Conservation (phyloP, 208 protist species). For the Paratrypanosoma confusum region DNA sequence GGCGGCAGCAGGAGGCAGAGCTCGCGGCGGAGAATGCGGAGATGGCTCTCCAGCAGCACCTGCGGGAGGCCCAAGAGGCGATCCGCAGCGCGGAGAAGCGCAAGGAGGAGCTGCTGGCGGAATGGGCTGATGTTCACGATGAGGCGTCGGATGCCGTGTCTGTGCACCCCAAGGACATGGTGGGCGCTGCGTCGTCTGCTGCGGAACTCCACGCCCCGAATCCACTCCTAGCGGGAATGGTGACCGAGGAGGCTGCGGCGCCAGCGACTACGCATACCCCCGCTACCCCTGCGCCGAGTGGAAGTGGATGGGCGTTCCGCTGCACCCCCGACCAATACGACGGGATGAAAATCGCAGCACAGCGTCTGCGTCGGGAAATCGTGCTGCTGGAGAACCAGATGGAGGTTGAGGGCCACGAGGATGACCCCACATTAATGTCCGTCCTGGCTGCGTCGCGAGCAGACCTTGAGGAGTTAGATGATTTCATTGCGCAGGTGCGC, state of each 20-base stretch:
- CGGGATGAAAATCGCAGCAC: constrained; percentile 65
- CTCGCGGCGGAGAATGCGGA: constrained; percentile 44
- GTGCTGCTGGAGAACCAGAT: constrained; percentile 73
- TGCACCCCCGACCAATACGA: constrained; percentile 88
- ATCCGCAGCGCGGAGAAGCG: constrained; percentile 14
- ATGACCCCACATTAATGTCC: constrained; percentile 90
- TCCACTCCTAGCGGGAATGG: too few relatives aligned
- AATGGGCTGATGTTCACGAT: too few relatives aligned
- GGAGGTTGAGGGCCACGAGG: constrained; percentile 72
- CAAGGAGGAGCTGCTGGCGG: neutral
- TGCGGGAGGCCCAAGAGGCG: constrained; percentile 38
- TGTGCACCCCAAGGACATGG: too few relatives aligned
- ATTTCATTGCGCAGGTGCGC: constrained; percentile 72
- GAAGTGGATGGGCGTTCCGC: too few relatives aligned
- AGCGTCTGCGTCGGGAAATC: constrained; percentile 75
- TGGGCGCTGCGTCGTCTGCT: too few relatives aligned
- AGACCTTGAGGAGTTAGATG: constrained; percentile 82
- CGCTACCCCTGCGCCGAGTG: too few relatives aligned
- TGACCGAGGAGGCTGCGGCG: too few relatives aligned
- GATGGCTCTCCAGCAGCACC: constrained; percentile 42
- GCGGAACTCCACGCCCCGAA: too few relatives aligned
- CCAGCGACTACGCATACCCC: too few relatives aligned
- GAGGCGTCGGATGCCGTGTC: too few relatives aligned
- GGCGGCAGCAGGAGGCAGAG: constrained; percentile 51
- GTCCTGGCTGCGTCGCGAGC: constrained; percentile 74